Percentiles rank a stretch among this genome's conserved stretches.
These are phyloP conservation scores for Podospora fimiseda DNA, from an alignment of 495 filamentous ascomycete genomes.

Conservation along the genomic window DNA sequence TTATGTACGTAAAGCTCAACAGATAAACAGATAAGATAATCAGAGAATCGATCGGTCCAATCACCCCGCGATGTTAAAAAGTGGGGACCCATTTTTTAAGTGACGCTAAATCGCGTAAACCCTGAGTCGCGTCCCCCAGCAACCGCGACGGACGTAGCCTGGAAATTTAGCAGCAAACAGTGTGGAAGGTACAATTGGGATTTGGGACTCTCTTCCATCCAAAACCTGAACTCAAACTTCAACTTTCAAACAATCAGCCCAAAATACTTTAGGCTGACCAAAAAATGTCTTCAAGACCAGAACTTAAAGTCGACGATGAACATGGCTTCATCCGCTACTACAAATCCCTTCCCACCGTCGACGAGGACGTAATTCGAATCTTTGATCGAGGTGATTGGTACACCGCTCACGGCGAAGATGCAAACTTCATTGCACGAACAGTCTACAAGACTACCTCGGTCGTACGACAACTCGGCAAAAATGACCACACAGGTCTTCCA, in stretches of 20 bases:
- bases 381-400: slow-evolving; percentile 96
- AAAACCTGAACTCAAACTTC: background rate
- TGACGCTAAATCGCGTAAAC: slow-evolving; percentile 15
- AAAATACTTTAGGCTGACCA: too few relatives aligned
- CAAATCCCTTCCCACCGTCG: slow-evolving; percentile 63
- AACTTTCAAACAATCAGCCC: too few relatives aligned
- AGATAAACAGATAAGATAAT: background rate
- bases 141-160: background rate
- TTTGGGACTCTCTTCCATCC: background rate
- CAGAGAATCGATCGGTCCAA: background rate
- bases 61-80: background rate
- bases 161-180: background rate
- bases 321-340: slow-evolving; percentile 93
- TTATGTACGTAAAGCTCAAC: too few relatives aligned
- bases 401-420: slow-evolving; percentile 87
- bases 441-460: slow-evolving; percentile 98
- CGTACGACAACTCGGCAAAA: slow-evolving; percentile 77
- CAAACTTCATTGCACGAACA: slow-evolving; percentile 88
- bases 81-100: background rate
- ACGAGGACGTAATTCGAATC: slow-evolving; percentile 72
- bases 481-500: slow-evolving; percentile 71
- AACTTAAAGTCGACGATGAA: slow-evolving; percentile 95
- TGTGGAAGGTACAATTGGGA: background rate
- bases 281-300: slow-evolving; percentile 86
- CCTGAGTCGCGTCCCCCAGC: slow-evolving; percentile 22